Evolutionary conservation across 2,329 filamentous ascomycete genomes (phyloP), one percentile per base, ranked within the genome.

Genomic region (Grosmannia penicillata): DNA sequence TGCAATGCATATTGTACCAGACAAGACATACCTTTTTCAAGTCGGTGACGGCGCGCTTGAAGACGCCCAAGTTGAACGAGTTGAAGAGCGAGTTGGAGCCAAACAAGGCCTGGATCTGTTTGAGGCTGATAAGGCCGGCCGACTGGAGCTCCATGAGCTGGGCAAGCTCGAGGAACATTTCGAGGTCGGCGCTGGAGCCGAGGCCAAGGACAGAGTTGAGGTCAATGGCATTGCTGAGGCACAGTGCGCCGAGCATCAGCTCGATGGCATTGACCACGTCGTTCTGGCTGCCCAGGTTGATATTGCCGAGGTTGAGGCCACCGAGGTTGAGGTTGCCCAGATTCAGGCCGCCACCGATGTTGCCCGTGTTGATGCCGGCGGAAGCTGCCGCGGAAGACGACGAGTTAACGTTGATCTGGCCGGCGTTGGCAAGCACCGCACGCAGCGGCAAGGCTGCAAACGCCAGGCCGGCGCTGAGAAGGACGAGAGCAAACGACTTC

Each of bases 91-190:
- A 39, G 33, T 48, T 51, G 35, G 38, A 45, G 40, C 49, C 46
- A 41, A 57, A 51, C 13, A 57, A 43, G n/a, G 40, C 43, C 40
- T 53, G 50, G 8, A 54, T 46, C 22, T 51, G 47, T 8, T 40
- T 37, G n/a, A 49, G 29, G 40, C 48, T 49, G 34, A 55, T 30
- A 7, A 56, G 50, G 9, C 51, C 52, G 2, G 52, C 46, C 43
- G 50, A 43, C 46, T 53, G 39, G 17, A 56, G 47, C 43, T 56
- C 47, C 45, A 49, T 45, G 10, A 56, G 45, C 50, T 56, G 48
- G 7, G 51, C 51, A 13, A 56, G 49, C 48, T 55, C 48, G 17
- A 56, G 42, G 43, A 57, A 55, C 35, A 57, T 45, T 31, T 56
- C 45, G 18, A 53, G 39, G 27, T 53, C 46, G 22, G 50, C 48